A percentile compares a stretch with the other conserved stretches of the same genome.
Evolutionary conservation across 768 basidiomycete genomes (phyloP).

Genomic region (Coprinellus micaceus): DNA sequence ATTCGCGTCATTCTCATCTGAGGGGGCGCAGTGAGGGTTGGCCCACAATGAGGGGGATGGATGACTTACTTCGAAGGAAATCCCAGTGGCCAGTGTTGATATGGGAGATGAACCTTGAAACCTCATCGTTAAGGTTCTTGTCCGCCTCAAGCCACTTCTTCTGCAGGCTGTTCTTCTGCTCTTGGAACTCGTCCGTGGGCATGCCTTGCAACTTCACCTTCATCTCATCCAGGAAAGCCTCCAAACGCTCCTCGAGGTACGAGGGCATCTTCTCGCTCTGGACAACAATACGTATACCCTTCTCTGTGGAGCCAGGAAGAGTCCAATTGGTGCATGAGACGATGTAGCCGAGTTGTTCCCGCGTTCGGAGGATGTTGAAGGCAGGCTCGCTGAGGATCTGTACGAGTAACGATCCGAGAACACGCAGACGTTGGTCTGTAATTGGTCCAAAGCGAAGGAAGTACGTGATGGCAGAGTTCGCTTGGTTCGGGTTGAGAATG

Average conservation of each 20-base stretch:
- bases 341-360: slow-evolving; percentile 94
- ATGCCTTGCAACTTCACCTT: slow-evolving; percentile 63
- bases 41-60: not conserved
- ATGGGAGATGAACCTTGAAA: slow-evolving; percentile 59
- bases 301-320: slow-evolving; percentile 60
- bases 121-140: slow-evolving; percentile 88
- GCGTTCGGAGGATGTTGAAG: slow-evolving; percentile 87
- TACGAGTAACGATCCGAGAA: slow-evolving; percentile 64
- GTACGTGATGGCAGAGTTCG: slow-evolving; percentile 85
- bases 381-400: slow-evolving; percentile 90
- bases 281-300: slow-evolving; percentile 77
- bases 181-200: slow-evolving; percentile 66
- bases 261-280: slow-evolving; percentile 82
- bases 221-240: slow-evolving; percentile 81
- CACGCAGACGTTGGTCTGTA: slow-evolving; percentile 59
- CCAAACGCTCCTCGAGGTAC: slow-evolving; percentile 84
- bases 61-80: slow-evolving; percentile 78
- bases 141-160: slow-evolving; percentile 80
- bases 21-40: slow-evolving; percentile 10
- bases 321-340: slow-evolving; percentile 61
- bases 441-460: slow-evolving; percentile 76
- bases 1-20: slow-evolving; percentile 73
- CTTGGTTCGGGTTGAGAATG: slow-evolving; percentile 79
- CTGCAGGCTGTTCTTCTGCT: slow-evolving; percentile 74
- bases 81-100: slow-evolving; percentile 81